These are phyloP conservation scores for Colletotrichum musae DNA, from an alignment of 2,329 filamentous ascomycete genomes.

Conservation along the genomic window DNA sequence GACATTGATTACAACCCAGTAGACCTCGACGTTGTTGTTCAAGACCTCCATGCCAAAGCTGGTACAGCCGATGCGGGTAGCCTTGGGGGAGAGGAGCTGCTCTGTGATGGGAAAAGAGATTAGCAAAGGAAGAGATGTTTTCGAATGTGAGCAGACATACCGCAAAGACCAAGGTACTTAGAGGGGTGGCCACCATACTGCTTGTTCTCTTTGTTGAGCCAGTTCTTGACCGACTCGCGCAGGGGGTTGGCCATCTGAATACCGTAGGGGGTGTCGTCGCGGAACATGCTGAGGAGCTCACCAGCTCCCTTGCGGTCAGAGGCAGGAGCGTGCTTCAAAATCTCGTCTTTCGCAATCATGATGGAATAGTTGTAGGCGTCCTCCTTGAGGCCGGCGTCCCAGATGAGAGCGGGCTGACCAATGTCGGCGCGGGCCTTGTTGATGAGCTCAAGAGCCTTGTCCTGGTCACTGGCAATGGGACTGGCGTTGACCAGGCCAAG, in stretches of 20 bases:
- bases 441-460: not conserved
- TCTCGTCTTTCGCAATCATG: not conserved
- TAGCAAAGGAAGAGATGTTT: not conserved
- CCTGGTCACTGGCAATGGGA: not conserved
- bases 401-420: constrained; percentile 1
- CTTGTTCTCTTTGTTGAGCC: constrained; percentile 7
- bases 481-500: constrained; percentile 10
- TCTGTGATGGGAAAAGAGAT: not conserved
- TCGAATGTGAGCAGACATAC: not conserved
- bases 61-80: constrained; percentile 17
- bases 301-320: constrained; percentile 21
- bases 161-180: not conserved
- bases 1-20: constrained; percentile 12
- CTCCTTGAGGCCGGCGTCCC: not conserved
- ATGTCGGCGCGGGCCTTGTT: not conserved
- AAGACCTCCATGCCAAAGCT: not conserved
- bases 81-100: constrained; percentile 20
- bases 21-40: not conserved
- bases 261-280: not conserved
- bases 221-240: not conserved
- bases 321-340: constrained; percentile 11
- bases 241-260: not conserved
- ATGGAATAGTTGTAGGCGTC: constrained; percentile 10
- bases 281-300: constrained; percentile 17
- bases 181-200: too few species aligned